phyloP scores from a whole-genome alignment of 495 filamentous ascomycete species.

The Parathielavia appendiculata region DNA sequence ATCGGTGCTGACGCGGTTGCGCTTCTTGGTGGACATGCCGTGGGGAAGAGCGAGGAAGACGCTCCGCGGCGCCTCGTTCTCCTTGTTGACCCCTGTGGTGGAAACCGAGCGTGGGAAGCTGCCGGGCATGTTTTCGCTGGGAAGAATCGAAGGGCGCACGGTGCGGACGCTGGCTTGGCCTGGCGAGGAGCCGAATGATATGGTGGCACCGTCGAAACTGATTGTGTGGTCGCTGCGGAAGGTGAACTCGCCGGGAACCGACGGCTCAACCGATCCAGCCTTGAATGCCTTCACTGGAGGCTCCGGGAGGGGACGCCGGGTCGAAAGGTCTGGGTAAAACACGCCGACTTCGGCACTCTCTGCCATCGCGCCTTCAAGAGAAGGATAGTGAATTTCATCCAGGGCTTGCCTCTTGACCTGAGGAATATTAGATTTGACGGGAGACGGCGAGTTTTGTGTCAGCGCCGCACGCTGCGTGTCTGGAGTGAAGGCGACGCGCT shows the following conservation, averaged over 20 bases:
- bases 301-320: conserved; percentile 30
- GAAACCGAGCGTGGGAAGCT: conserved; percentile 38
- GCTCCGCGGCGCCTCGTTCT: conserved; percentile 39
- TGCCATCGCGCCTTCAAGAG: conserved; percentile 29
- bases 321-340: conserved; percentile 45
- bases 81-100: conserved; percentile 32
- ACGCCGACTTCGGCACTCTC: conserved; percentile 28
- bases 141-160: conserved; percentile 49
- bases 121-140: conserved; percentile 44
- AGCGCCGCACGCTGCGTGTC: conserved; percentile 35
- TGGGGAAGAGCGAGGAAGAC: conserved; percentile 48
- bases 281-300: conserved; percentile 29
- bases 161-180: conserved; percentile 54
- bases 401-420: conserved; percentile 34
- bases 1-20: conserved; percentile 50
- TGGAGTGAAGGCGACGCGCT: conserved; percentile 47
- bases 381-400: conserved; percentile 34
- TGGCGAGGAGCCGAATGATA: conserved; percentile 45
- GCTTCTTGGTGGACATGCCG: conserved; percentile 71
- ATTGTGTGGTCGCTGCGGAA: conserved; percentile 57
- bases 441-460: conserved; percentile 44
- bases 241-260: conserved; percentile 52
- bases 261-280: conserved; percentile 26
- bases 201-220: conserved; percentile 41
- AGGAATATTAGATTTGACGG: conserved; percentile 44